Evolutionary conservation across 2,329 filamentous ascomycete species (phyloP), one percentile per base, ranked within the genome.

Genomic region (Diaporthe sp.): DNA sequence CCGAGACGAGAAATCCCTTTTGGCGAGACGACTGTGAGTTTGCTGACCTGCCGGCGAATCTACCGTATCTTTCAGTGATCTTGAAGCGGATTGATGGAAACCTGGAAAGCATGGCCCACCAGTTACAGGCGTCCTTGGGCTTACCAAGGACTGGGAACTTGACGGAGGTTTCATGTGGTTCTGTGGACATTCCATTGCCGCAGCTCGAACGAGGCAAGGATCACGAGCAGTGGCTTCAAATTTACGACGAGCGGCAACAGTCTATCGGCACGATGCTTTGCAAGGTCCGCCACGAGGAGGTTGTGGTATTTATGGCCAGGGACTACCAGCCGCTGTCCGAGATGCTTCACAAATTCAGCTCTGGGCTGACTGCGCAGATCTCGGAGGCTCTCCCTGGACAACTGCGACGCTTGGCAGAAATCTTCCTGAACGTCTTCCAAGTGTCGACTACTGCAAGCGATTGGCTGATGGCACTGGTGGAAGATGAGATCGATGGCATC

Each of bases 401-500:
- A 80, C 87, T 98, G 46, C 93, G 94, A 72, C 90, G 91, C n/a
- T 84, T 98, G 12, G 94, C 95, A 2, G 96, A 98, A 81, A 92
- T 94, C 39, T 91, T 98, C 51, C 86, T 98, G 78, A 97, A 98
- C 82, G 98, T 99, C 71, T 99, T 96, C 80, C 97, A 99, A 82
- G 96, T 98, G 4, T 96, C 95, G 3, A 95, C 95, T 0, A 91
- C 91, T 51, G 94, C 94, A 3, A 90, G 90, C 58, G 95, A 98
- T 76, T 99, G 97, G 97, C 89, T 99, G 31, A 97, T 95, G 88
- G 93, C 95, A 3, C 87, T 99, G 55, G 94, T 98, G 0, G 97
- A 99, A 83, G 96, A 98, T 81, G 97, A 99, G 83, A 98, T 99
- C 75, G 97, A 98, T 81, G 96, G 96, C 0, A 92, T 97, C 25